A percentile compares a stretch with the other conserved stretches of the same genome.
Evolutionary conservation across 2,329 filamentous ascomycete species (phyloP).

Genomic region (Fusarium continuum): DNA sequence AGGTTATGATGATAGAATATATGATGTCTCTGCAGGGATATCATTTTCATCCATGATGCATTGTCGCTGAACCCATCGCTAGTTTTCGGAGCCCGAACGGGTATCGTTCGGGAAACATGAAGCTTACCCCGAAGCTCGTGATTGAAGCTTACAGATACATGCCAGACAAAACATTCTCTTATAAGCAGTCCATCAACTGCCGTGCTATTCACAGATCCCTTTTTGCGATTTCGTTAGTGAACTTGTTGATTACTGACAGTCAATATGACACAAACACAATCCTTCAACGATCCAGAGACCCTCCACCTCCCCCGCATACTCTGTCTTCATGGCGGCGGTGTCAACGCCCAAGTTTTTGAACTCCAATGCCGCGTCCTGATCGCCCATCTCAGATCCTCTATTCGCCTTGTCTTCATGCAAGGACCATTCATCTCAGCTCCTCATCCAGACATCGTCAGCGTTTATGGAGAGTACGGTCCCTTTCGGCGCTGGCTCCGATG

Average conservation of each 20-base stretch:
- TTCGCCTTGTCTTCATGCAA: conserved; percentile 78
- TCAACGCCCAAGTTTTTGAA: conserved; percentile 75
- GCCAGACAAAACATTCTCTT: conserved; percentile 1
- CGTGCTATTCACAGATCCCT: background rate
- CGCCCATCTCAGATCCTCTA: conserved; percentile 60
- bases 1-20: background rate
- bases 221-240: background rate
- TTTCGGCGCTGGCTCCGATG: conserved; percentile 72
- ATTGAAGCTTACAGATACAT: conserved; percentile 8
- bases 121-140: conserved; percentile 20
- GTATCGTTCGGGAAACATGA: conserved; percentile 11
- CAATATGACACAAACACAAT: conserved; percentile 34
- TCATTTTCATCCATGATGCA: background rate
- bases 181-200: background rate
- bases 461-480: conserved; percentile 73
- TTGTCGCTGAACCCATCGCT: background rate
- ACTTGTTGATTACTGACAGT: background rate
- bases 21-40: background rate
- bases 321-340: conserved; percentile 83
- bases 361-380: conserved; percentile 69
- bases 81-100: conserved; percentile 24
- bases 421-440: conserved; percentile 71
- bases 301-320: conserved; percentile 70
- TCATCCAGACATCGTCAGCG: conserved; percentile 68
- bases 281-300: conserved; percentile 4